phyloP scores from a whole-genome alignment of 345 rosid genomes.

The Gossypium raimondii region DNA sequence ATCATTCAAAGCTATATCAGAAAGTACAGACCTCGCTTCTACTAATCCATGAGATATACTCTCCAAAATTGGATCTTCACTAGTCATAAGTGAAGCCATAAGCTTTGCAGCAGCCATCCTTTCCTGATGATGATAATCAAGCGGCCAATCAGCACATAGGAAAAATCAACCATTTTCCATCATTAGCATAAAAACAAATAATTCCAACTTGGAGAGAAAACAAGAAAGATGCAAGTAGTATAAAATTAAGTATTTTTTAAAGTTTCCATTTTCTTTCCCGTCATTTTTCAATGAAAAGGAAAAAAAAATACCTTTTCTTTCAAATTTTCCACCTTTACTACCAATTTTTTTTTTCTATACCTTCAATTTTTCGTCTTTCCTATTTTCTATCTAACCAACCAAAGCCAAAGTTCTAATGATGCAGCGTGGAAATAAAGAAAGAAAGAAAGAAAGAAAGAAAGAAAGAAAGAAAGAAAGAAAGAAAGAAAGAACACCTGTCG shows the following conservation, averaged over 20 bases:
- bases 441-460: neutral
- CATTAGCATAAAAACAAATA: too few species aligned
- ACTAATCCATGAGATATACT: slow-evolving; percentile 63
- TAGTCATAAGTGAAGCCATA: slow-evolving; percentile 73
- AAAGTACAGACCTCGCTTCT: slow-evolving; percentile 65
- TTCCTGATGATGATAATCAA: slow-evolving; percentile 46
- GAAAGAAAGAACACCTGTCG: neutral
- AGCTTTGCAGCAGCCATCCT: slow-evolving; percentile 79
- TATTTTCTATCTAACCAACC: too few species aligned
- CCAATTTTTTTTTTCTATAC: too few species aligned
- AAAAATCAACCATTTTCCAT: too few species aligned
- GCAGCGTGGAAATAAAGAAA: neutral
- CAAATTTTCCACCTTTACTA: too few species aligned
- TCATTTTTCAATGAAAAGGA: too few species aligned
- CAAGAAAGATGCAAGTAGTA: too few species aligned
- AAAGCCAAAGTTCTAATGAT: neutral
- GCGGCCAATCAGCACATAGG: neutral
- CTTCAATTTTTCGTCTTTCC: too few species aligned
- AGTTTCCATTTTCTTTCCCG: too few species aligned
- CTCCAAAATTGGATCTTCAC: slow-evolving; percentile 66
- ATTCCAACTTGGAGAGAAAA: too few species aligned
- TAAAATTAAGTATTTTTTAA: too few species aligned
- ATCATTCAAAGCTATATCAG: slow-evolving; percentile 46
- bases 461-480: neutral
- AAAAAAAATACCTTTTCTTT: too few species aligned